Base-by-base conservation (phyloP, 2,329 filamentous ascomycete species). In the Tricladium varicosporioides region DNA sequence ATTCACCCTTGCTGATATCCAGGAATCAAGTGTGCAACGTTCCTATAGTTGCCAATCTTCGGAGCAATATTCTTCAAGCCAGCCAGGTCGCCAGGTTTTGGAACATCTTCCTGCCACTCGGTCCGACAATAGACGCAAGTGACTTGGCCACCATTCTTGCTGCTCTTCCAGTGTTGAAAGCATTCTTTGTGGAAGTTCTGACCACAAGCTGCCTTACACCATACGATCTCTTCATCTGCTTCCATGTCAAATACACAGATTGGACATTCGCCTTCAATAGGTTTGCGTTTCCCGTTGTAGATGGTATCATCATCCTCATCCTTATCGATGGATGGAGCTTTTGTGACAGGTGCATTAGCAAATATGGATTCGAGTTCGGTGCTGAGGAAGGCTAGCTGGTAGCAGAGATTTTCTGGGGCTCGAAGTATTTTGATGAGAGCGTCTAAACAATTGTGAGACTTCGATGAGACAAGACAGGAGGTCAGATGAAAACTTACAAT, bases 111-210 rank as follows among this genome's bases (percentile, higher is more conserved):
- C 60, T 78, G 71, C 84, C 84, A 87, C 1, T 67, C 64, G 10
- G 78, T 79, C n/a, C 83, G 79, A 59, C 84, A 87, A 64, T 82
- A 80, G 0, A 84, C 83, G 63, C 84, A 87, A 1, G 82, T 84
- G 11, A 83, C 78, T 14, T 72, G 5, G 14, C 54, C 54, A 53
- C 61, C 61, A 64, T 66, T 66, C 65, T 80, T 81, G 18, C 76
- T 79, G 5, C 69, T 63, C 0, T 76, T 77, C 81, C 81, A 83
- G 67, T 75, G 80, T 60, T 76, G 71, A 65, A 83, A 80, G 60
- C 81, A 84, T 33, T 74, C 68, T 36, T 71, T 71, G 62, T 84
- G 81, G 2, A 83, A 76, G 60, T 84, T 84, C 63, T 83, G 63
- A 49, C 63, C 83, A 61, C 84, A 87, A 2, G 78, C 74, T 1